These are phyloP conservation scores for Oxalis stricta DNA, from an alignment of 441 rosid genomes.

Conservation along the genomic window DNA sequence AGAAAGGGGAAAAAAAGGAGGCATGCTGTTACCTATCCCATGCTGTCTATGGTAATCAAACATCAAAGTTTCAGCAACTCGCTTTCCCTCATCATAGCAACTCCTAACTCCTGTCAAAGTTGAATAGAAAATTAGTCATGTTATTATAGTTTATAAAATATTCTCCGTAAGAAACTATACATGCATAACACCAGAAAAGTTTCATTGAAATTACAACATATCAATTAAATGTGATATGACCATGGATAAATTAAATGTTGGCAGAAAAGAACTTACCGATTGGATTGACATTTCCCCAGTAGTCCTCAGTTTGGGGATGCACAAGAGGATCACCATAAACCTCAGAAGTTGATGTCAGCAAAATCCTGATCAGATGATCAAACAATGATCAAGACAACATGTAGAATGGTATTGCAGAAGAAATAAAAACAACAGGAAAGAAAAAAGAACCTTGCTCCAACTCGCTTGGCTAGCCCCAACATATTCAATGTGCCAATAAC, in stretches of 20 bases:
- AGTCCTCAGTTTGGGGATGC: constrained; percentile 58
- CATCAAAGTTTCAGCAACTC: constrained; percentile 80
- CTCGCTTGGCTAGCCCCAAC: constrained; percentile 78
- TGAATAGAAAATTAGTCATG: no score
- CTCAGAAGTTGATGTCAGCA: constrained; percentile 69
- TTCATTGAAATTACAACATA: no score
- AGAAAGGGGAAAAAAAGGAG: background rate
- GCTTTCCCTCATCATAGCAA: constrained; percentile 69
- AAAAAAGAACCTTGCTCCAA: constrained; percentile 51
- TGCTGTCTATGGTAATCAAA: constrained; percentile 81
- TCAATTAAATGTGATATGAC: background rate
- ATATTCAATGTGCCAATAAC: constrained; percentile 72
- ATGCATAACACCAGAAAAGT: no score
- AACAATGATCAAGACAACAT: constrained; percentile 5
- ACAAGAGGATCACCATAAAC: constrained; percentile 72
- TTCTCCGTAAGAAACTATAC: background rate
- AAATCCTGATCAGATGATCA: constrained; percentile 30
- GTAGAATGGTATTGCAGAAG: background rate
- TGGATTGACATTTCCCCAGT: constrained; percentile 75
- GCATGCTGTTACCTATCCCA: constrained; percentile 37
- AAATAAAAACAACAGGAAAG: background rate
- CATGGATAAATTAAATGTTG: background rate
- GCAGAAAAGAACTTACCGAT: constrained; percentile 26
- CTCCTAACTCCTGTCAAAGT: constrained; percentile 40
- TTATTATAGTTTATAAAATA: background rate